Evolutionary conservation across 2,329 filamentous ascomycete genomes (phyloP).

Genomic region (Fonsecaea multimorphosa): DNA sequence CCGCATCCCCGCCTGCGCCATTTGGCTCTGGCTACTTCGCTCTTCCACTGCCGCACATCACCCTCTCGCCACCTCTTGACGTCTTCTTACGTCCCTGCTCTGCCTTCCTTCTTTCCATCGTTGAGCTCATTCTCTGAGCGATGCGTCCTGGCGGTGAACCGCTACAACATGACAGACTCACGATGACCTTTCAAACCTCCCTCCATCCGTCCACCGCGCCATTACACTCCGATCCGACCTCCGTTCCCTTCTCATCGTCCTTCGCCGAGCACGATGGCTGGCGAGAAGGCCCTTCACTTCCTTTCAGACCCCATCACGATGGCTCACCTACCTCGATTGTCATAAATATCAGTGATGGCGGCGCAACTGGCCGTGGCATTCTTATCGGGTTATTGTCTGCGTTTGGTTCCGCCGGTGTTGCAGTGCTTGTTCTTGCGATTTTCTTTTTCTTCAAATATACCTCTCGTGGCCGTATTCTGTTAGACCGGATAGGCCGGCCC

Average conservation of each 20-base stretch:
- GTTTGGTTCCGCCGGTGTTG: slow-evolving; percentile 86
- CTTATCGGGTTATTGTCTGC: slow-evolving; percentile 94
- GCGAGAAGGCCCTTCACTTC: slow-evolving; percentile 18
- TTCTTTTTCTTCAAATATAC: slow-evolving; percentile 97
- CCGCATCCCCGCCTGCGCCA: slow-evolving; percentile 33
- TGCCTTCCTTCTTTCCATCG: slow-evolving; percentile 15
- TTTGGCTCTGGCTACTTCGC: slow-evolving; percentile 17
- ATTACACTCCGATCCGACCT: slow-evolving; percentile 27
- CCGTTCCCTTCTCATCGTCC: slow-evolving; percentile 21
- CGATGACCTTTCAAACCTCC: slow-evolving; percentile 36
- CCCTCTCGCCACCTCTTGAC: slow-evolving; percentile 28
- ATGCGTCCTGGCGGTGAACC: slow-evolving; percentile 35
- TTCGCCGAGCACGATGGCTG: slow-evolving; percentile 25
- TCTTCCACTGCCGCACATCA: slow-evolving; percentile 24
- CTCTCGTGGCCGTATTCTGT: slow-evolving; percentile 81
- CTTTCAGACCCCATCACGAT: slow-evolving; percentile 26
- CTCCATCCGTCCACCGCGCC: slow-evolving; percentile 28
- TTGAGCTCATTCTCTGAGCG: slow-evolving; percentile 23
- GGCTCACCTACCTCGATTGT: slow-evolving; percentile 40
- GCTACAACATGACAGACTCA: slow-evolving; percentile 33
- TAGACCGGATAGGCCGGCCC: slow-evolving; percentile 89
- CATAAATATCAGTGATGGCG: slow-evolving; percentile 49
- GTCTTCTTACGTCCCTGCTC: slow-evolving; percentile 11
- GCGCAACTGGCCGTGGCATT: slow-evolving; percentile 74
- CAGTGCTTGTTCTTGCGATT: slow-evolving; percentile 77